Conservation (phyloP, 495 filamentous ascomycete genomes). For the Penicillium silybi region DNA sequence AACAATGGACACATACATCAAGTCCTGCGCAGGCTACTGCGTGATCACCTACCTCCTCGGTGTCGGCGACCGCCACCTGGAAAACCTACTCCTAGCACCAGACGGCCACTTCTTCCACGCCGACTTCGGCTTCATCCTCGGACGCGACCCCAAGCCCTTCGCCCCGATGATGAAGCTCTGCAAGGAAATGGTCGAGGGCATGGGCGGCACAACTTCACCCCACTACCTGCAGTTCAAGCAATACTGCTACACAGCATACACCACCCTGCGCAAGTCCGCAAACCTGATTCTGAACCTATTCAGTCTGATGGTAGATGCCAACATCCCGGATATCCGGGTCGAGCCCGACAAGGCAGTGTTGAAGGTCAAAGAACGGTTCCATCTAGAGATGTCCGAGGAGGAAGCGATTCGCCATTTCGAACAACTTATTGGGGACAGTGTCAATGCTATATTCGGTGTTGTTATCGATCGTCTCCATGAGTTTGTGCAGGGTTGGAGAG, state of each 20-base stretch:
- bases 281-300: constrained; percentile 96
- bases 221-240: constrained; percentile 86
- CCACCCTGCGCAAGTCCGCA: constrained; percentile 79
- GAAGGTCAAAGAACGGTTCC: constrained; percentile 93
- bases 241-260: constrained; percentile 94
- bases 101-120: constrained; percentile 96
- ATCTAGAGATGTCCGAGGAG: constrained; percentile 88
- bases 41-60: constrained; percentile 99
- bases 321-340: constrained; percentile 89
- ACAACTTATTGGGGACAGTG: constrained; percentile 80
- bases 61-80: constrained; percentile 92
- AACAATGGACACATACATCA: constrained; percentile 92
- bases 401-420: constrained; percentile 87
- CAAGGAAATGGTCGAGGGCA: constrained; percentile 97
- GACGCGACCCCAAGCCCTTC: constrained; percentile 95
- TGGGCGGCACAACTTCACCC: constrained; percentile 78
- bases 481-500: constrained; percentile 84
- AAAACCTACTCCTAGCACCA: constrained; percentile 89
- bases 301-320: constrained; percentile 93
- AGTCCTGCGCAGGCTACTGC: constrained; percentile 95
- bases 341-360: constrained; percentile 89
- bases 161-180: constrained; percentile 95
- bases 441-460: constrained; percentile 82
- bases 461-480: constrained; percentile 95
- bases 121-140: constrained; percentile 97